These are phyloP conservation scores for Stephania japonica DNA, from an alignment of 164 flowering plant genomes.

Conservation along the genomic window DNA sequence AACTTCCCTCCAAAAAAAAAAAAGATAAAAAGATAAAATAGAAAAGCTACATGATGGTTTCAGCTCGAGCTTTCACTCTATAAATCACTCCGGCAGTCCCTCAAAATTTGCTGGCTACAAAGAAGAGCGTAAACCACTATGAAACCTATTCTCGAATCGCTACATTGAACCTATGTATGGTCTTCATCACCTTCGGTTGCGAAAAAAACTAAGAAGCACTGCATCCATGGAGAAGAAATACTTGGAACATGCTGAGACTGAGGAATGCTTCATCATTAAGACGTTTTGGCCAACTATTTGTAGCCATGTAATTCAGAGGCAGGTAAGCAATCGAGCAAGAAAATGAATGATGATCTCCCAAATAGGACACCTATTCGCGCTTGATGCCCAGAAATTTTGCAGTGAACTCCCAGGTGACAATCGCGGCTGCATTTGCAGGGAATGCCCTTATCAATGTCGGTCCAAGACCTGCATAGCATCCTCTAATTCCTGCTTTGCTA, in stretches of 20 bases:
- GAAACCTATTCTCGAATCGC: not conserved
- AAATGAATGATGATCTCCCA: not conserved
- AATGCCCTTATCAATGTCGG: slow-evolving; percentile 82
- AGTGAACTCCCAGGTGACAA: slow-evolving; percentile 86
- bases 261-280: not conserved
- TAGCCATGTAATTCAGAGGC: not conserved
- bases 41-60: not conserved
- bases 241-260: not conserved
- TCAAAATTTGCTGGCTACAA: not conserved
- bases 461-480: slow-evolving; percentile 80
- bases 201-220: not conserved
- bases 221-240: not conserved
- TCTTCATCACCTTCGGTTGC: not conserved
- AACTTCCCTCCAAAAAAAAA: not conserved
- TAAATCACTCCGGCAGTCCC: not conserved
- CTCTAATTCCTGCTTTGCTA: slow-evolving; percentile 56
- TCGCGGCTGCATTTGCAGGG: slow-evolving; percentile 97
- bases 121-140: not conserved
- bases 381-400: slow-evolving; percentile 58
- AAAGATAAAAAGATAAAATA: not conserved
- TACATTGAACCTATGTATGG: not conserved
- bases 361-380: slow-evolving; percentile 23
- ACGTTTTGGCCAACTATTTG: not conserved
- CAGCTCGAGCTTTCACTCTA: not conserved
- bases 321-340: not conserved